Base-by-base conservation (phyloP, 805 yeast genomes). In the Millerozyma miso region DNA sequence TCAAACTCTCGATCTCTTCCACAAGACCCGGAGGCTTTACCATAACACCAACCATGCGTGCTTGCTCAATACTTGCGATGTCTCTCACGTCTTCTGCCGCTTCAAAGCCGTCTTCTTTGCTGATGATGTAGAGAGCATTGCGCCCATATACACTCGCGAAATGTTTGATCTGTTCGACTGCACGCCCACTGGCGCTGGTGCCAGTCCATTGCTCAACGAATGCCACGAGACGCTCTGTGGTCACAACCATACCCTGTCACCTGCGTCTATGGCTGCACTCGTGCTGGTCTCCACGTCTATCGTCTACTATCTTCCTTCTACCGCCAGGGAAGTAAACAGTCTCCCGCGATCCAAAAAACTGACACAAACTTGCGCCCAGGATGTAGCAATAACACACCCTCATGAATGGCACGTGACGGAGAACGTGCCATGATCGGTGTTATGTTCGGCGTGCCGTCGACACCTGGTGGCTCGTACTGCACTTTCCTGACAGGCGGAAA, bases 11-110 rank as follows among this genome's bases (percentile, higher is more conserved):
- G 14, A 45, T 39, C 0, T 34, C 34, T 10, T 44, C 35, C 12
- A 77, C 33, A 3, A 43, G 50, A 0, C 73, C 74, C 29, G 59
- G 65, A 15, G 62, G 69, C 48, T 77, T 78, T 37, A 77, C 64
- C n/a, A 77, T 42, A 8, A 74, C 65, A 13, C 70, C 54, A 1
- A 66, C 54, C 1, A 69, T 54, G 14, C 33, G 18, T 16, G 42
- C 29, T 10, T 37, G 19, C 13, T 33, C 39, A 3, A 45, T 29
- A 10, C 43, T 15, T 10, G 38, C 44, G 14, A 35, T 35, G 19
- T 37, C 32, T 5, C 32, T 38, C 17, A 46, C 42, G 29, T 50
- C 54, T 12, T 39, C 43, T 8, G 45, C 33, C 4, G 51, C 33
- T 12, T 37, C 40, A 20, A 48, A 40, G 15, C 42, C 46, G 20